These are phyloP conservation scores for Ascochyta lentis DNA, from an alignment of 2,329 filamentous ascomycete species.

Conservation along the genomic window DNA sequence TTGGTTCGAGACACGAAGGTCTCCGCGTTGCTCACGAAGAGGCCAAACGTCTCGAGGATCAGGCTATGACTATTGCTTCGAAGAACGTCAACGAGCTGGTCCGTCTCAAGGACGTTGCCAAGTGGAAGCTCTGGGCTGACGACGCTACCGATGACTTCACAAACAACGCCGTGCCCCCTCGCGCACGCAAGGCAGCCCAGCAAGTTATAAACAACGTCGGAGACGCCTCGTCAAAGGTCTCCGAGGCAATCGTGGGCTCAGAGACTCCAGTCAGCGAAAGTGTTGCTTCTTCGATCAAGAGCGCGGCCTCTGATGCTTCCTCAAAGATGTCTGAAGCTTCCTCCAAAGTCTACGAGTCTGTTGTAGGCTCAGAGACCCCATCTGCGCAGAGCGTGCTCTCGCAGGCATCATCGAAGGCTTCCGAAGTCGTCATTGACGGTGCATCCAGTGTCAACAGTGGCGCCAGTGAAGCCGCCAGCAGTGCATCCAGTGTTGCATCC, in stretches of 20 bases:
- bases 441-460: slow-evolving; percentile 26
- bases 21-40: slow-evolving; percentile 72
- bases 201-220: slow-evolving; percentile 50
- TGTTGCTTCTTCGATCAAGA: slow-evolving; percentile 47
- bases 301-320: slow-evolving; percentile 44
- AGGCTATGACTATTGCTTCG: slow-evolving; percentile 81
- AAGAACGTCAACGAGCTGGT: slow-evolving; percentile 79
- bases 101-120: slow-evolving; percentile 80
- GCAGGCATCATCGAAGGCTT: slow-evolving; percentile 28
- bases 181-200: slow-evolving; percentile 56
- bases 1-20: slow-evolving; percentile 76
- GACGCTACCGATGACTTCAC: slow-evolving; percentile 83
- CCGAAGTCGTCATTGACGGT: neutral
- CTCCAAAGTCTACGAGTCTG: slow-evolving; percentile 33
- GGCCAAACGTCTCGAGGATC: slow-evolving; percentile 73
- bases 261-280: slow-evolving; percentile 42
- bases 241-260: slow-evolving; percentile 45
- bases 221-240: slow-evolving; percentile 45
- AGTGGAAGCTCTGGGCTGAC: slow-evolving; percentile 78
- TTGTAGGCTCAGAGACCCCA: slow-evolving; percentile 25
- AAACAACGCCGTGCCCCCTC: slow-evolving; percentile 66
- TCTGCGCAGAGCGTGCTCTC: slow-evolving; percentile 30
- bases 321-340: slow-evolving; percentile 30
- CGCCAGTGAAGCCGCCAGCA: slow-evolving; percentile 23
- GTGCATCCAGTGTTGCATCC: slow-evolving; percentile 27